A percentile compares a stretch with the other conserved stretches of the same genome.
Evolutionary conservation across 306 rosid genomes (phyloP).

Genomic region (Corylus heterophylla): DNA sequence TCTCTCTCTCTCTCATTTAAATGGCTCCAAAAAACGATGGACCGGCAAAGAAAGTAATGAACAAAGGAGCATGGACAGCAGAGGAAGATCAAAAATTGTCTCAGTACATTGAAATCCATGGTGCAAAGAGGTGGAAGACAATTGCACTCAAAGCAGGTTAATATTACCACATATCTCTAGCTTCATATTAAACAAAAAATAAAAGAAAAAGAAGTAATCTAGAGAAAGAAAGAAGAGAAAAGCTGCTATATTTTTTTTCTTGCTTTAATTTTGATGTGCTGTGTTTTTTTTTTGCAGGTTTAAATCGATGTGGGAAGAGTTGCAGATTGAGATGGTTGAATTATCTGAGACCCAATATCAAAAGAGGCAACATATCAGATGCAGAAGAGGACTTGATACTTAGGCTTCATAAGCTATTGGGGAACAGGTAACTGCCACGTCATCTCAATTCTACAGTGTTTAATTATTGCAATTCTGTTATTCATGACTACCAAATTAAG

Average conservation of each 20-base stretch:
- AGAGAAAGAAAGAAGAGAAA: not conserved
- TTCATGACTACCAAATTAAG: not conserved
- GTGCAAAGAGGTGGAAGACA: slow-evolving; percentile 62
- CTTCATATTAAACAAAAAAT: too few species aligned
- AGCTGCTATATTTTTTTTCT: not conserved
- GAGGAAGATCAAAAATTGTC: slow-evolving; percentile 62
- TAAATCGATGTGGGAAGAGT: slow-evolving; percentile 62
- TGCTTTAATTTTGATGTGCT: not conserved
- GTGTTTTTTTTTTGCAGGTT: slow-evolving; percentile 29
- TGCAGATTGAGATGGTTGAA: slow-evolving; percentile 71
- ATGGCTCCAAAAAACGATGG: slow-evolving; percentile 49
- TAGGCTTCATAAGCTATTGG: slow-evolving; percentile 56
- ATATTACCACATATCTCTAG: not conserved
- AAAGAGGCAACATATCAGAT: slow-evolving; percentile 66
- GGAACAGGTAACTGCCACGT: slow-evolving; percentile 38
- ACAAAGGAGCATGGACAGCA: slow-evolving; percentile 63
- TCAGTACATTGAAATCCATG: slow-evolving; percentile 50
- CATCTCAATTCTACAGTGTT: too few species aligned
- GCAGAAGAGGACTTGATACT: slow-evolving; percentile 59
- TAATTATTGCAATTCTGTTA: not conserved
- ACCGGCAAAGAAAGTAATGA: slow-evolving; percentile 32
- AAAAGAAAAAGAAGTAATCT: not conserved
- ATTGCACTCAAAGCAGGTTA: slow-evolving; percentile 52
- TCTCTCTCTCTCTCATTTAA: not conserved
- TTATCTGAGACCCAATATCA: slow-evolving; percentile 69